phyloP scores from a whole-genome alignment of 2,329 filamentous ascomycete genomes.

The Orbilia quercus region DNA sequence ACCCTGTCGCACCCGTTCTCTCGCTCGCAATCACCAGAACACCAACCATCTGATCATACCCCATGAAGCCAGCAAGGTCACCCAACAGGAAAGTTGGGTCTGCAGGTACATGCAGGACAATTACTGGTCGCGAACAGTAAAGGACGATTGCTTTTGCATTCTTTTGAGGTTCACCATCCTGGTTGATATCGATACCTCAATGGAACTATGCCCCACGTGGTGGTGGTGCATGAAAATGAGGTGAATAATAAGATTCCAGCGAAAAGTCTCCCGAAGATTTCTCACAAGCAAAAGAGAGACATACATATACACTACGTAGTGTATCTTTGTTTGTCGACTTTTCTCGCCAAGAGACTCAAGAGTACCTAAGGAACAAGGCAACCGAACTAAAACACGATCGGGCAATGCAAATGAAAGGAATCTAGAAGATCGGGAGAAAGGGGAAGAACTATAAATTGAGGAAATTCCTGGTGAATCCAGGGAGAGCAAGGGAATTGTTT shows the following conservation, averaged over 20 bases:
- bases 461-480: not conserved
- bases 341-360: conserved; percentile 42
- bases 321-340: conserved; percentile 21
- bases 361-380: conserved; percentile 25
- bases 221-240: not conserved
- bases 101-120: conserved; percentile 19
- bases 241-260: not conserved
- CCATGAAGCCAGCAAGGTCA: conserved; percentile 19
- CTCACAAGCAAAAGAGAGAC: not conserved
- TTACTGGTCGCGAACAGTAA: no score
- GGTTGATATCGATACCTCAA: not conserved
- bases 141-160: no score
- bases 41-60: conserved; percentile 38
- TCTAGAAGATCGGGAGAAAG: conserved; percentile 19
- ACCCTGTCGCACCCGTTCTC: conserved; percentile 7
- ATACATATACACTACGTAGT: no score
- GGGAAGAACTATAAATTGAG: conserved; percentile 22
- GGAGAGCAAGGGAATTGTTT: conserved; percentile 11
- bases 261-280: not conserved
- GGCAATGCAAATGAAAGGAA: conserved; percentile 33
- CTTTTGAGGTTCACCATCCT: not conserved
- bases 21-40: conserved; percentile 35
- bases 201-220: conserved; percentile 17
- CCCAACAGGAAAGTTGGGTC: not conserved
- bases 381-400: conserved; percentile 21